Conservation (phyloP, 2,329 filamentous ascomycete genomes). For the Grosmannia clavigera region DNA sequence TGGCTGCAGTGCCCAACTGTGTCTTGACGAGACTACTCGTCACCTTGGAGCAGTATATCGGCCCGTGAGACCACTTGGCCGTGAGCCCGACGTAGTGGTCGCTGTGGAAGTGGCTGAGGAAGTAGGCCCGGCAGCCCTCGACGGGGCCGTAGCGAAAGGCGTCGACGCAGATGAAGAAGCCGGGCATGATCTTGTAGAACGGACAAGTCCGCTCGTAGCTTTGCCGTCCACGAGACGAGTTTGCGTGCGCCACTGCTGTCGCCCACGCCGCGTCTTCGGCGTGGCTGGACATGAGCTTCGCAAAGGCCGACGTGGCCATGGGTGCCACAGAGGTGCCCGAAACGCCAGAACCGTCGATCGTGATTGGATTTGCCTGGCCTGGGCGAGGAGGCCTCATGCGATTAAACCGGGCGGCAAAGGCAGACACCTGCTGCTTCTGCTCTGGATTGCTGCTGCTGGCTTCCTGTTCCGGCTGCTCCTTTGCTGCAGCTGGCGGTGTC, state of each 20-base stretch:
- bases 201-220: conserved; percentile 86
- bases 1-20: conserved; percentile 73
- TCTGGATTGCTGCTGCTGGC: conserved; percentile 9
- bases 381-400: conserved; percentile 60
- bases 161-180: conserved; percentile 86
- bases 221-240: conserved; percentile 67
- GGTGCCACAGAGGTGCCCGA: conserved; percentile 4
- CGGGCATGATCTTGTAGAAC: conserved; percentile 97
- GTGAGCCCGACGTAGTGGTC: conserved; percentile 93
- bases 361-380: conserved; percentile 70
- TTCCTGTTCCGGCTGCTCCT: background rate
- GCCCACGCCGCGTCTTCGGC: conserved; percentile 87
- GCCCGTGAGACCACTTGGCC: conserved; percentile 79
- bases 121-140: conserved; percentile 85
- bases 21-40: conserved; percentile 81
- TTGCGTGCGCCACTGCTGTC: conserved; percentile 67
- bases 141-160: conserved; percentile 93
- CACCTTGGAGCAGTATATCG: conserved; percentile 90
- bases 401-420: conserved; percentile 44
- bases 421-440: conserved; percentile 23
- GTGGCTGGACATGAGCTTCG: conserved; percentile 84
- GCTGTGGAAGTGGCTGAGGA: conserved; percentile 94
- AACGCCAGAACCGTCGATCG: conserved; percentile 26
- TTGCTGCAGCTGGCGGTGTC: background rate
- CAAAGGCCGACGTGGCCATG: conserved; percentile 61